Evolutionary conservation across 2,329 filamentous ascomycete species (phyloP).

Genomic region (Botrytis paeoniae): DNA sequence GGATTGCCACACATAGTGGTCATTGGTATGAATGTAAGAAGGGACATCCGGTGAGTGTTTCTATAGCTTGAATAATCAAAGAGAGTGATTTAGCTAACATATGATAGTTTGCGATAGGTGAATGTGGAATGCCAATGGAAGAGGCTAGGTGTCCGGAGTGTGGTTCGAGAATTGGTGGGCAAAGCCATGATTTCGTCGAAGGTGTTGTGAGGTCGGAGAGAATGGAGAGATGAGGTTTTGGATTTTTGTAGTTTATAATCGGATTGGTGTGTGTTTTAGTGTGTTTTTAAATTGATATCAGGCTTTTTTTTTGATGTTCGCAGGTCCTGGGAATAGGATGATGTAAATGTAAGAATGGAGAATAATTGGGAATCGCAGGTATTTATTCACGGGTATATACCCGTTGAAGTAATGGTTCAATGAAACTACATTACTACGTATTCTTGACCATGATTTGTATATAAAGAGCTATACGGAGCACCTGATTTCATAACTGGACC

Average conservation of each 20-base stretch:
- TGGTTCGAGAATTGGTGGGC: slow-evolving; percentile 53
- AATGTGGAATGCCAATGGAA: slow-evolving; percentile 66
- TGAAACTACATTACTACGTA: not conserved
- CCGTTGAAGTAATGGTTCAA: not conserved
- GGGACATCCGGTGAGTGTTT: slow-evolving; percentile 42
- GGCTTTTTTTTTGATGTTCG: not conserved
- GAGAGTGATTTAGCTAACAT: not conserved
- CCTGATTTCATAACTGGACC: not conserved
- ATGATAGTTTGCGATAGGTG: slow-evolving; percentile 55
- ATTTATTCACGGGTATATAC: not conserved
- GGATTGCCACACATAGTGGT: slow-evolving; percentile 46
- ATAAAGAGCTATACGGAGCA: not conserved
- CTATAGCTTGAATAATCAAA: not conserved
- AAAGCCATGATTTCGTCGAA: slow-evolving; percentile 45
- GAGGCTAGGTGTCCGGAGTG: slow-evolving; percentile 60
- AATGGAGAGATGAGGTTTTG: slow-evolving; percentile 42
- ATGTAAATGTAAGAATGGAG: not conserved
- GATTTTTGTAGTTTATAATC: not conserved
- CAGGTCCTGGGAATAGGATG: not conserved
- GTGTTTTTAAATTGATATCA: not conserved
- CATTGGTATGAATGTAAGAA: slow-evolving; percentile 61
- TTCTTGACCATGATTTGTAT: too few relatives aligned
- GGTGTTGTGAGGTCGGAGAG: slow-evolving; percentile 51
- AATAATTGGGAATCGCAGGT: not conserved
- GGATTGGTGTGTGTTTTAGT: not conserved